phyloP scores from a whole-genome alignment of 169 alveolate species.

The Plasmodium yoelii region DNA sequence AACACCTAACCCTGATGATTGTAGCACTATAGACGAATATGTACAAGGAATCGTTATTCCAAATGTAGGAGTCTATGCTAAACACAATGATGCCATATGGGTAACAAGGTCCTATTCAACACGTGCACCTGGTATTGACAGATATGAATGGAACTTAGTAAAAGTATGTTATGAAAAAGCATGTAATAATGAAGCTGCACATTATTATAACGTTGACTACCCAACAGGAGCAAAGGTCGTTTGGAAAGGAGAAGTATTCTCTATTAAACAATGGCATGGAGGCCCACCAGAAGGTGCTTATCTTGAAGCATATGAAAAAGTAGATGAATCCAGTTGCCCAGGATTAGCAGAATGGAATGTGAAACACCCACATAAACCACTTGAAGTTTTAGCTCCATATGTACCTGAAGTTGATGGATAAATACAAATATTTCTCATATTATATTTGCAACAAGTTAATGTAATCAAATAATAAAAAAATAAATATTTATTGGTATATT shows the following conservation, averaged over 20 bases:
- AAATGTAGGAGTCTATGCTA: conserved; percentile 20
- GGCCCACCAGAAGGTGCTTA: conserved; percentile 64
- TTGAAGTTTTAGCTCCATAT: conserved; percentile 35
- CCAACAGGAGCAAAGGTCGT: conserved; percentile 26
- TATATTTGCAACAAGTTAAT: background rate
- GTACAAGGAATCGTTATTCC: conserved; percentile 37
- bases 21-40: conserved; percentile 56
- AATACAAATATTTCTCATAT: background rate
- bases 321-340: conserved; percentile 34
- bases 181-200: conserved; percentile 41
- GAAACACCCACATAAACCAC: conserved; percentile 45
- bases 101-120: conserved; percentile 43
- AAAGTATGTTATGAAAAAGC: conserved; percentile 45
- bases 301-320: conserved; percentile 29
- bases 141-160: conserved; percentile 66
- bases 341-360: conserved; percentile 52
- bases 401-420: conserved; percentile 24
- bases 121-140: conserved; percentile 60
- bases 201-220: conserved; percentile 54
- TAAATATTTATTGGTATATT: background rate
- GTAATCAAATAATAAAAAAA: background rate
- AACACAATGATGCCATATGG: conserved; percentile 64
- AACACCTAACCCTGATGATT: conserved; percentile 43
- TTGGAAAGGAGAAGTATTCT: conserved; percentile 49
- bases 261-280: conserved; percentile 53